Percentiles rank a stretch among this genome's conserved stretches.
Evolutionary conservation across 2,329 filamentous ascomycete genomes (phyloP).

Genomic region (Alternaria infectoria): DNA sequence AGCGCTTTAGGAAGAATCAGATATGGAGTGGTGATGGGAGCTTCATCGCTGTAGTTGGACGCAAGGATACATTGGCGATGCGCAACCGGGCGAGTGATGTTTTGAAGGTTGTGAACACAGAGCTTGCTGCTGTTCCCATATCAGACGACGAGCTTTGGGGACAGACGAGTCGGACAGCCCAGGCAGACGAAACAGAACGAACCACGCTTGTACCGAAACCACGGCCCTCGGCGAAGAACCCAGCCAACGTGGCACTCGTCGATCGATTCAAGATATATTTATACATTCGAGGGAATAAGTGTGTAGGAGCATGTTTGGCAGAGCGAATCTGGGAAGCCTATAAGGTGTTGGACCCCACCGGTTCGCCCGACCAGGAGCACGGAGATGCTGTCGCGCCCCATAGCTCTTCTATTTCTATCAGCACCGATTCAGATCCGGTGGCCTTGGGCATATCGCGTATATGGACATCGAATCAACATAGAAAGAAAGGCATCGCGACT

Average conservation of each 20-base stretch:
- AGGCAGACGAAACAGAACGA: neutral
- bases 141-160: conserved; percentile 65
- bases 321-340: conserved; percentile 66
- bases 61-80: conserved; percentile 59
- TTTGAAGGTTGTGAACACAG: conserved; percentile 67
- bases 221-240: conserved; percentile 39
- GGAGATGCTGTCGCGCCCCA: conserved; percentile 20
- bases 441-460: conserved; percentile 69
- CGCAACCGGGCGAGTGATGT: conserved; percentile 61
- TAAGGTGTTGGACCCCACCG: conserved; percentile 51
- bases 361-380: conserved; percentile 23
- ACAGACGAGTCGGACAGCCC: conserved; percentile 42
- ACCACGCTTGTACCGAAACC: conserved; percentile 16
- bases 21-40: conserved; percentile 56
- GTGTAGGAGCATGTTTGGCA: conserved; percentile 66
- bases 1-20: conserved; percentile 58
- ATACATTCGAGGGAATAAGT: conserved; percentile 66
- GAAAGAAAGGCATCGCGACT: conserved; percentile 64
- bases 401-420: conserved; percentile 52
- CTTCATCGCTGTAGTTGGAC: conserved; percentile 64
- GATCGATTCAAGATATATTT: conserved; percentile 67
- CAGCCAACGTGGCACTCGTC: conserved; percentile 31
- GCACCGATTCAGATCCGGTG: conserved; percentile 52
- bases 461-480: conserved; percentile 65
- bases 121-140: conserved; percentile 67